A percentile compares a stretch with the other conserved stretches of the same genome.
Evolutionary conservation across 768 basidiomycete species (phyloP).

Genomic region (Lentinula edodes): DNA sequence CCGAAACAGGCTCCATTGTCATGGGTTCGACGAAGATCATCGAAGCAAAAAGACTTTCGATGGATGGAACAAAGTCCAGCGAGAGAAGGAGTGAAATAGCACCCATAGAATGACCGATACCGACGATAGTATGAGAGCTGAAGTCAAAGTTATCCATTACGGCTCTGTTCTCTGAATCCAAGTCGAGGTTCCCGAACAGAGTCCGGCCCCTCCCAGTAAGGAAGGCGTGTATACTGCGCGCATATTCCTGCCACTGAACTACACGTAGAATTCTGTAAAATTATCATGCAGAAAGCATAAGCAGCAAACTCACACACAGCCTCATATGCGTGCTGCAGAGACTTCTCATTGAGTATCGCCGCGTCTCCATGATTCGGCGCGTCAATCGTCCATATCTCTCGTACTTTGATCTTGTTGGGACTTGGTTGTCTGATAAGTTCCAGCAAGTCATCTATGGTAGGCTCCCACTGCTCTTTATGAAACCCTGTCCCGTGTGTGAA

Average conservation of each 20-base stretch:
- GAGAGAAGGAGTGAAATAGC: slow-evolving; percentile 15
- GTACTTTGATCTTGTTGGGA: slow-evolving; percentile 24
- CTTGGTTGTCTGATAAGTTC: slow-evolving; percentile 16
- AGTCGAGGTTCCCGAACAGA: slow-evolving; percentile 41
- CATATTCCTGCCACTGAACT: slow-evolving; percentile 55
- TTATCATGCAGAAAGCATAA: not conserved
- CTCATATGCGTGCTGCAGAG: slow-evolving; percentile 34
- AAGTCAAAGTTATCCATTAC: not conserved
- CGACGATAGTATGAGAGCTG: slow-evolving; percentile 36
- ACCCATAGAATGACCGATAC: slow-evolving; percentile 54
- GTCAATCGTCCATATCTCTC: slow-evolving; percentile 37
- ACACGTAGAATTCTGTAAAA: not conserved
- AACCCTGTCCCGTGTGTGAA: slow-evolving; percentile 51
- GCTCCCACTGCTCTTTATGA: slow-evolving; percentile 59
- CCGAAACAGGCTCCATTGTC: slow-evolving; percentile 20
- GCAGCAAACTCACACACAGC: slow-evolving; percentile 28
- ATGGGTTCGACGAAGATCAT: slow-evolving; percentile 44
- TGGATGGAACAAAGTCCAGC: not conserved
- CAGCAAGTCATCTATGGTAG: slow-evolving; percentile 43
- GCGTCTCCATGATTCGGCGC: slow-evolving; percentile 53
- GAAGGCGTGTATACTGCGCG: slow-evolving; percentile 39
- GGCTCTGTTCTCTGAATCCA: not conserved
- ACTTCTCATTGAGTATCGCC: slow-evolving; percentile 39
- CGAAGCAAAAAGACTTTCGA: slow-evolving; percentile 26
- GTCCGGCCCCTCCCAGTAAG: slow-evolving; percentile 43